Conservation (phyloP, 495 filamentous ascomycete genomes). For the Penicillium arizonense region DNA sequence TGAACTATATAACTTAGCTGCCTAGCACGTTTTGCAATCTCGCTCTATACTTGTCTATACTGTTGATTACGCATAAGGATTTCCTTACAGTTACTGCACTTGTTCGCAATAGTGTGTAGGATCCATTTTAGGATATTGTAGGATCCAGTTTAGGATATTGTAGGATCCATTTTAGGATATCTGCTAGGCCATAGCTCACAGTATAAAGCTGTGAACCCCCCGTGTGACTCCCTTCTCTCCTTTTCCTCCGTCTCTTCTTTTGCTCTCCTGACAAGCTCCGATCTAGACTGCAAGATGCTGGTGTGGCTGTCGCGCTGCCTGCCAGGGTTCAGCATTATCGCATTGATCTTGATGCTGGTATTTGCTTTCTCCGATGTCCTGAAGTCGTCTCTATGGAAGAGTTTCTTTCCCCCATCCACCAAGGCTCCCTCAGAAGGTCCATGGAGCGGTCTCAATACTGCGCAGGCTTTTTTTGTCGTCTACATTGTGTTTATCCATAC, state of each 20-base stretch:
- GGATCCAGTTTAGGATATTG: too few relatives aligned
- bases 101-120: neutral
- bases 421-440: slow-evolving; percentile 2
- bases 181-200: too few relatives aligned
- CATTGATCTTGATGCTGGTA: slow-evolving; percentile 20
- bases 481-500: slow-evolving; percentile 31
- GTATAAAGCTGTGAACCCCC: neutral
- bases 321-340: slow-evolving; percentile 38
- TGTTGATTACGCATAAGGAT: neutral
- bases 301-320: slow-evolving; percentile 36
- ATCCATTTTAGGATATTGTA: too few relatives aligned
- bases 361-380: slow-evolving; percentile 26
- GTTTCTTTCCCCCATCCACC: slow-evolving; percentile 11
- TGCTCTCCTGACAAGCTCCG: neutral
- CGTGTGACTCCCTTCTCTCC: neutral
- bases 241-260: neutral
- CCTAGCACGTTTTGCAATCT: neutral
- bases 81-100: neutral
- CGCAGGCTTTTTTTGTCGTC: slow-evolving; percentile 30
- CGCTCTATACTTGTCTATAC: neutral
- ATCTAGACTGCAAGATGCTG: slow-evolving; percentile 14
- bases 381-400: slow-evolving; percentile 15
- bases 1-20: neutral
- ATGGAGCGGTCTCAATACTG: slow-evolving; percentile 21
- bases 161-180: too few relatives aligned